Evolutionary conservation across 768 basidiomycete genomes (phyloP).

Genomic region (Amanita pseudoporphyria): DNA sequence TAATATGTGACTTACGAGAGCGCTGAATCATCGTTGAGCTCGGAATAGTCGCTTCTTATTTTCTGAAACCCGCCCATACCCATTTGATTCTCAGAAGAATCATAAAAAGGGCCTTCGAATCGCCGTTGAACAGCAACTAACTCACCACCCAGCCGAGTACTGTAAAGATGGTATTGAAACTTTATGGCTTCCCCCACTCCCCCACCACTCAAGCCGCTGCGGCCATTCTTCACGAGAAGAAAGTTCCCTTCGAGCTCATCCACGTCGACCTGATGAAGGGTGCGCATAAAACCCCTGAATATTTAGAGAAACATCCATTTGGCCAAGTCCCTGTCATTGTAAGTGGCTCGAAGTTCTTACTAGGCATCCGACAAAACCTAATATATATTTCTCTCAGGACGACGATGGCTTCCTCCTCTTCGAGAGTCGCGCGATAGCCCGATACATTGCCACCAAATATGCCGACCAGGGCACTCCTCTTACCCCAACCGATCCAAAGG

Average conservation of each 20-base stretch:
- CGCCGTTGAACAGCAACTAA: background rate
- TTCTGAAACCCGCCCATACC: background rate
- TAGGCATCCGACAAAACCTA: background rate
- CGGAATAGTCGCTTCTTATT: background rate
- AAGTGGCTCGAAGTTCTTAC: background rate
- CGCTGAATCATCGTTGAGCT: too few species aligned
- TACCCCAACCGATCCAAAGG: conserved; percentile 32
- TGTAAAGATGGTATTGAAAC: conserved; percentile 36
- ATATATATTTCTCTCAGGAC: conserved; percentile 23
- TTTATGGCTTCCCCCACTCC: conserved; percentile 30
- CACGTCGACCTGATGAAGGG: conserved; percentile 23
- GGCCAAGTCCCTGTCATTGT: conserved; percentile 28
- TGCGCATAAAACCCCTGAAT: conserved; percentile 32
- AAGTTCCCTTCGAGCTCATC: conserved; percentile 38
- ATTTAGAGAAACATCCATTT: conserved; percentile 38
- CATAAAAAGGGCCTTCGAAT: background rate
- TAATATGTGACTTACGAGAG: too few species aligned
- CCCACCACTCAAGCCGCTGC: conserved; percentile 39
- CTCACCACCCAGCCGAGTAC: background rate
- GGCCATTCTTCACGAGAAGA: conserved; percentile 33
- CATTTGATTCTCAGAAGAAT: background rate
- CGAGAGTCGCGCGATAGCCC: conserved; percentile 52
- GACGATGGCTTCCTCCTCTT: conserved; percentile 58
- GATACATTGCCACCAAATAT: conserved; percentile 52
- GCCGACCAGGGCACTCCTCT: conserved; percentile 37